Conservation (phyloP, 495 filamentous ascomycete genomes). For the Clohesyomyces aquaticus region DNA sequence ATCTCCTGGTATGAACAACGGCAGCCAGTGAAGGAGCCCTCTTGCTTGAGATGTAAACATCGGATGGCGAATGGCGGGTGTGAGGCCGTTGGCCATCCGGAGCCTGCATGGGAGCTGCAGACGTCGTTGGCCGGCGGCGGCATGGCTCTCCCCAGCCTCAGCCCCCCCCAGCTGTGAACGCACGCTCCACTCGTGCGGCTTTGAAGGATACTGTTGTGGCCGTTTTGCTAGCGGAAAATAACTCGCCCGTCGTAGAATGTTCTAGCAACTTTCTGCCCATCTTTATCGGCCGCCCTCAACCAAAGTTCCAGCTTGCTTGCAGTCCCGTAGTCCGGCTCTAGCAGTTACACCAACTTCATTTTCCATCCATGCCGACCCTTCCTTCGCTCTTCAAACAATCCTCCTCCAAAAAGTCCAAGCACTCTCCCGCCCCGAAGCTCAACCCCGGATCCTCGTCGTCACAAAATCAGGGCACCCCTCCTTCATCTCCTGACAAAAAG, state of each 20-base stretch:
- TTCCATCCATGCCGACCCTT: conserved; percentile 22
- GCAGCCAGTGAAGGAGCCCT: neutral
- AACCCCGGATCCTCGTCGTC: conserved; percentile 22
- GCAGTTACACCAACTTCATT: conserved; percentile 15
- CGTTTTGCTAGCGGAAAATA: conserved; percentile 2
- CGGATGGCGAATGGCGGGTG: neutral
- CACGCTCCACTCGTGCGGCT: neutral
- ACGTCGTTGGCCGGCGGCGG: neutral
- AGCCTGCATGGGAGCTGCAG: neutral
- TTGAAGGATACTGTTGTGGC: neutral
- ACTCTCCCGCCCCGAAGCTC: conserved; percentile 17
- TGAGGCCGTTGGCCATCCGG: neutral
- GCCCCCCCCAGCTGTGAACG: neutral
- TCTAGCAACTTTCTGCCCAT: conserved; percentile 20
- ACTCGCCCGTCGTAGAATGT: conserved; percentile 16
- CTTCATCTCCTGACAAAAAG: conserved; percentile 41
- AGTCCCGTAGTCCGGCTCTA: neutral
- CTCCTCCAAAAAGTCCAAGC: conserved; percentile 36
- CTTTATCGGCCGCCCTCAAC: conserved; percentile 19
- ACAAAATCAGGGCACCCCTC: conserved; percentile 32
- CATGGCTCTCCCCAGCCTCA: neutral
- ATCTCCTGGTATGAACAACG: neutral
- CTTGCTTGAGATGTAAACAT: neutral
- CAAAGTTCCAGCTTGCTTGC: too few species aligned
- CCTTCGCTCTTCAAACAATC: conserved; percentile 38